Conservation (phyloP, 108 stramenopile species). For the Pseudonitzschia pungens region DNA sequence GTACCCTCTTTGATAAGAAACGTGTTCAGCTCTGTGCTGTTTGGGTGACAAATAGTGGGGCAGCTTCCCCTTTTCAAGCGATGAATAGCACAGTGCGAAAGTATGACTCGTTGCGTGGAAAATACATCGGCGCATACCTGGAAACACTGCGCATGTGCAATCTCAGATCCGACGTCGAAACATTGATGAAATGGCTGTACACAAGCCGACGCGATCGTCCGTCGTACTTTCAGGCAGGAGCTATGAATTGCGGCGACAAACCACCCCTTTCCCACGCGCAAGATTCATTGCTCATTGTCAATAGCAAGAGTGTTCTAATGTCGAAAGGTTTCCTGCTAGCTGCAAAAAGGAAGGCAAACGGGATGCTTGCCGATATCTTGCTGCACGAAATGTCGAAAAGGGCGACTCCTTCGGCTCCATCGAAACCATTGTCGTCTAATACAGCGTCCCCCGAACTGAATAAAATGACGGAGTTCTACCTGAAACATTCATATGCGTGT, state of each 20-base stretch:
- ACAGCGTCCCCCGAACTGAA: constrained; percentile 22
- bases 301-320: constrained; percentile 16
- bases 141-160: constrained; percentile 51
- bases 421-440: not conserved
- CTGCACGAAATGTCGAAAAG: constrained; percentile 47
- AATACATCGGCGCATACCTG: constrained; percentile 74
- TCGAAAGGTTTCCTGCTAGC: constrained; percentile 47
- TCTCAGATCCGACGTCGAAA: constrained; percentile 54
- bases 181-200: constrained; percentile 48
- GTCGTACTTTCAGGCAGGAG: constrained; percentile 71
- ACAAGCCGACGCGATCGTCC: constrained; percentile 65
- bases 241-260: constrained; percentile 41
- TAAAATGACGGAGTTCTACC: constrained; percentile 40
- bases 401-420: not conserved
- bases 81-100: constrained; percentile 77
- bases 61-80: constrained; percentile 68
- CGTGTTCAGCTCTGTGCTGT: constrained; percentile 73
- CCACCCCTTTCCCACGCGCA: constrained; percentile 48
- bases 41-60: constrained; percentile 75
- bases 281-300: constrained; percentile 47
- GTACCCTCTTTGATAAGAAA: constrained; percentile 70
- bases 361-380: constrained; percentile 58
- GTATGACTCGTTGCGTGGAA: constrained; percentile 77
- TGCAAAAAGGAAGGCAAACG: constrained; percentile 58
- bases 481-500: constrained; percentile 61